Conservation (phyloP, 441 rosid genomes). For the Pelargonium citronellum region DNA sequence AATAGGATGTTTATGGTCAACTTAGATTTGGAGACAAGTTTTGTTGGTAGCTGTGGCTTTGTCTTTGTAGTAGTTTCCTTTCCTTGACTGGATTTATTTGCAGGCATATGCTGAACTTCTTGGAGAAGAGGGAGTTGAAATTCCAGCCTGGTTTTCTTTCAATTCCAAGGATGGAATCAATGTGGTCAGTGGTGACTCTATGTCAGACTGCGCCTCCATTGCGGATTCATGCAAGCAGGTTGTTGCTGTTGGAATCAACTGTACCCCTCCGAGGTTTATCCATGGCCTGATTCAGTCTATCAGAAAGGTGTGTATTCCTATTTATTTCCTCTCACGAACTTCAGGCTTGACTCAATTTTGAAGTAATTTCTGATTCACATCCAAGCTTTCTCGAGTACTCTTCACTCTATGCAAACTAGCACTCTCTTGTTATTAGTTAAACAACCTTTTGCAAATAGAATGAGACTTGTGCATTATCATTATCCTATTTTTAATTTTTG, state of each 20-base stretch:
- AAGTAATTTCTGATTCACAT: no score
- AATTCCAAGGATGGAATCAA: slow-evolving; percentile 63
- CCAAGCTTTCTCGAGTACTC: no score
- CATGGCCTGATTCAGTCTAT: slow-evolving; percentile 50
- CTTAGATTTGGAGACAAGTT: background rate
- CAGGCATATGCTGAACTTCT: slow-evolving; percentile 85
- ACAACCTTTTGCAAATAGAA: background rate
- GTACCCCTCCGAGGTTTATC: slow-evolving; percentile 73
- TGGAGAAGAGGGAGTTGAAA: slow-evolving; percentile 46
- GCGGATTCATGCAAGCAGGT: slow-evolving; percentile 71
- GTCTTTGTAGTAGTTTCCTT: background rate
- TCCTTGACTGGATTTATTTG: background rate
- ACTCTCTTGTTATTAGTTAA: no score
- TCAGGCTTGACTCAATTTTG: no score
- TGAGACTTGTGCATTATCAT: background rate
- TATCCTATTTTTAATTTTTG: background rate
- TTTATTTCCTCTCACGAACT: no score
- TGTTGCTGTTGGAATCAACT: slow-evolving; percentile 75
- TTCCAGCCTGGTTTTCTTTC: slow-evolving; percentile 83
- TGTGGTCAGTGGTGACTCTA: slow-evolving; percentile 64
- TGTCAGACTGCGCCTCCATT: slow-evolving; percentile 56
- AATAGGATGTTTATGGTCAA: background rate
- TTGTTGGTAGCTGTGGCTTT: background rate
- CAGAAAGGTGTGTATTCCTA: slow-evolving; percentile 32
- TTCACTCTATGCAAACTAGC: no score